These are phyloP conservation scores for Fonsecaea pugnacius DNA, from an alignment of 2,329 filamentous ascomycete species.

Conservation along the genomic window DNA sequence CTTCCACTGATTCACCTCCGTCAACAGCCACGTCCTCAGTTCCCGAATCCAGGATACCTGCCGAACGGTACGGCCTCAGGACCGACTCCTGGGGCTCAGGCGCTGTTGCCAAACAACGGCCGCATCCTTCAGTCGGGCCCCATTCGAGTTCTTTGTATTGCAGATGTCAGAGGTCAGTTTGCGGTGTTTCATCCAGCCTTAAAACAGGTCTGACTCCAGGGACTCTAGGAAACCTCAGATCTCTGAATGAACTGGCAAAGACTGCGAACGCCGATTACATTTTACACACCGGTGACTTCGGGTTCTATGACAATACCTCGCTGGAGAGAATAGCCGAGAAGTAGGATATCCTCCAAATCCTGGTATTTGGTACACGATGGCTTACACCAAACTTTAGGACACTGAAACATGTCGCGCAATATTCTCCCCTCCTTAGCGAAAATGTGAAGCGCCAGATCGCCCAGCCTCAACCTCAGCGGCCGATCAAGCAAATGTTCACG, in stretches of 20 bases:
- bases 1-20: slow-evolving; percentile 31
- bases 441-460: slow-evolving; percentile 69
- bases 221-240: slow-evolving; percentile 81
- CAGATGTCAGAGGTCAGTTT: slow-evolving; percentile 55
- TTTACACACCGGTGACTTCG: slow-evolving; percentile 98
- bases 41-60: slow-evolving; percentile 43
- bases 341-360: slow-evolving; percentile 57
- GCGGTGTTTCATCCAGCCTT: not conserved
- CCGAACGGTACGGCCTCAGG: slow-evolving; percentile 51
- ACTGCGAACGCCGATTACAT: slow-evolving; percentile 95
- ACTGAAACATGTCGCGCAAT: slow-evolving; percentile 96
- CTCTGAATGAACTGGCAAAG: slow-evolving; percentile 93
- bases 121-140: slow-evolving; percentile 55
- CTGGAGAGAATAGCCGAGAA: slow-evolving; percentile 98
- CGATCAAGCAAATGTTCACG: slow-evolving; percentile 81
- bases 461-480: slow-evolving; percentile 63
- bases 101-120: slow-evolving; percentile 57
- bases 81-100: slow-evolving; percentile 52
- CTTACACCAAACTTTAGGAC: slow-evolving; percentile 63
- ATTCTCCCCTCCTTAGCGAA: slow-evolving; percentile 90
- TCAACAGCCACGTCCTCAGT: slow-evolving; percentile 38
- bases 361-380: slow-evolving; percentile 6
- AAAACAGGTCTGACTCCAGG: not conserved
- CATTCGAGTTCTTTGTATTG: slow-evolving; percentile 55
- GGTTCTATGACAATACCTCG: slow-evolving; percentile 96